These are phyloP conservation scores for Tuber borchii DNA, from an alignment of 495 filamentous ascomycete genomes.

Conservation along the genomic window DNA sequence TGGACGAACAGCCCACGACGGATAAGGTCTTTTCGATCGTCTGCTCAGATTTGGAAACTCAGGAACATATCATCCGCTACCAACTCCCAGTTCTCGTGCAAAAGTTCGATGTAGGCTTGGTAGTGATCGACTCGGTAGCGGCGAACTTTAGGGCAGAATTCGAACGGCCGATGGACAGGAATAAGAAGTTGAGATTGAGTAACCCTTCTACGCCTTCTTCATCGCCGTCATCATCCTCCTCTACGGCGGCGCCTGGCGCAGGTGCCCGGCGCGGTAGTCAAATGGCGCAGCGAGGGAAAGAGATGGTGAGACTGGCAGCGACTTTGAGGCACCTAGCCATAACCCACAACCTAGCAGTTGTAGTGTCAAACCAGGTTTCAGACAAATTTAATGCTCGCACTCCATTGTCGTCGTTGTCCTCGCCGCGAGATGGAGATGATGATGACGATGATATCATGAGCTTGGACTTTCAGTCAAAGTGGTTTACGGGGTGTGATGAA, in stretches of 20 bases:
- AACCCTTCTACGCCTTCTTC: not conserved
- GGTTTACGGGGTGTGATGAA: slow-evolving; percentile 92
- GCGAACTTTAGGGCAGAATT: slow-evolving; percentile 93
- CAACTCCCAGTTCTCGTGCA: slow-evolving; percentile 80
- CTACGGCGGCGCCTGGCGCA: not conserved
- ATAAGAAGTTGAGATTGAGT: slow-evolving; percentile 13
- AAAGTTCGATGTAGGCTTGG: slow-evolving; percentile 65
- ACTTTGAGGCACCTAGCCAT: slow-evolving; percentile 67
- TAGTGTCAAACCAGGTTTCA: slow-evolving; percentile 92
- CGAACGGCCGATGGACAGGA: slow-evolving; percentile 47
- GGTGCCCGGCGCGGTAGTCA: not conserved
- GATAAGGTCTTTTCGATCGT: slow-evolving; percentile 65
- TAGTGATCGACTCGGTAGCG: slow-evolving; percentile 83
- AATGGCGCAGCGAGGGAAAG: slow-evolving; percentile 41
- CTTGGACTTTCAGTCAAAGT: slow-evolving; percentile 84
- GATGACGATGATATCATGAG: slow-evolving; percentile 17
- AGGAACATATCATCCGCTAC: slow-evolving; percentile 88
- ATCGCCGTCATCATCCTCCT: slow-evolving; percentile 10
- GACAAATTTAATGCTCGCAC: slow-evolving; percentile 58
- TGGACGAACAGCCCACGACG: slow-evolving; percentile 45
- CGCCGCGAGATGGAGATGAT: not conserved
- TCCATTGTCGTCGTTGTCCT: slow-evolving; percentile 1
- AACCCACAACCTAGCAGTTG: slow-evolving; percentile 67
- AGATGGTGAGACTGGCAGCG: slow-evolving; percentile 70
- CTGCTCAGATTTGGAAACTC: slow-evolving; percentile 86